Percentiles rank a stretch among this genome's conserved stretches.
Evolutionary conservation across 225 moss, liverwort and hornwort species (phyloP).

Genomic region (Physcomitrellopsis africana): DNA sequence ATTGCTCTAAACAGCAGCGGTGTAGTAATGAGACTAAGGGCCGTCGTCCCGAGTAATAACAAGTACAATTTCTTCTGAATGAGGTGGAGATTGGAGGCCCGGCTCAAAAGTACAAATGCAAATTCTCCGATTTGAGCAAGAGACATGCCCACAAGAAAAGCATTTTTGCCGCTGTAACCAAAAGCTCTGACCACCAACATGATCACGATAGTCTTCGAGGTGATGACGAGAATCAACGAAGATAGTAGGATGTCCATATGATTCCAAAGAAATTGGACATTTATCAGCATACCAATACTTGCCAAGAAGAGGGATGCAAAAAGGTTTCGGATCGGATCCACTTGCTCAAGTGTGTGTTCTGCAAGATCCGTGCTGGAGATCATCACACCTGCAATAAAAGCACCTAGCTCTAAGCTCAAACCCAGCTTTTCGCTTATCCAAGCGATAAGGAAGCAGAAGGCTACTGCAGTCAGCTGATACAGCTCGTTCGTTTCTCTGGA

Average conservation of each 20-base stretch:
- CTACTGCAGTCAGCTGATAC: conserved; percentile 91
- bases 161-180: conserved; percentile 77
- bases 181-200: conserved; percentile 80
- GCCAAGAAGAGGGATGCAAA: conserved; percentile 92
- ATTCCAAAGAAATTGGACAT: conserved; percentile 89
- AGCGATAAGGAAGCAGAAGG: conserved; percentile 93
- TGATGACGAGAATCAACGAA: conserved; percentile 90
- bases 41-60: conserved; percentile 91
- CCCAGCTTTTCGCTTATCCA: conserved; percentile 98
- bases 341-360: conserved; percentile 96
- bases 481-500: conserved; percentile 95
- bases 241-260: conserved; percentile 99
- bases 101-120: conserved; percentile 91
- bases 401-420: conserved; percentile 97
- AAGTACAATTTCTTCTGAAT: conserved; percentile 95
- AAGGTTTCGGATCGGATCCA: conserved; percentile 95
- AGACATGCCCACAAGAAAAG: conserved; percentile 97
- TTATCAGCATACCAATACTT: conserved; percentile 98
- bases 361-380: conserved; percentile 92
- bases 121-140: conserved; percentile 99
- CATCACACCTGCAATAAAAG: conserved; percentile 98
- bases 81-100: conserved; percentile 98
- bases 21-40: conserved; percentile 94
- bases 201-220: conserved; percentile 87
- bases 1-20: conserved; percentile 96